Evolutionary conservation across 2,329 filamentous ascomycete species (phyloP).

Genomic region (Phyllosticta citribraziliensis): DNA sequence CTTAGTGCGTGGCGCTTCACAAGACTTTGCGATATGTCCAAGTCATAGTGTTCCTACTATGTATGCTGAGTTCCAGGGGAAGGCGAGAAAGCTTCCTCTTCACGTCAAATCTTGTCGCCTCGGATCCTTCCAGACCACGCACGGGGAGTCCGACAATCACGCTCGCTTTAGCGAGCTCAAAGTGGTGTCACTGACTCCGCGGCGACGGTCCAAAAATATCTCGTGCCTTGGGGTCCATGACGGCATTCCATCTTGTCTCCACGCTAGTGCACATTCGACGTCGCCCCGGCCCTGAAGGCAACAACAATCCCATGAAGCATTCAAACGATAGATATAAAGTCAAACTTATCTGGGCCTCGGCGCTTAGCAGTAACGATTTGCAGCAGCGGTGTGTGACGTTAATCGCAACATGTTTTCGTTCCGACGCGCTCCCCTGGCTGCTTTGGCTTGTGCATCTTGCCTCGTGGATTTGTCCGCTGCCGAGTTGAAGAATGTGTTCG

Average conservation of each 20-base stretch:
- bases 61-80: neutral
- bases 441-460: neutral
- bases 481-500: constrained; percentile 7
- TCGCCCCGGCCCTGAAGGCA: neutral
- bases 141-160: neutral
- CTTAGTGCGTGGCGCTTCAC: neutral
- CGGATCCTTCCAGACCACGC: neutral
- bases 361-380: neutral
- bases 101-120: neutral
- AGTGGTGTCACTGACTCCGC: neutral
- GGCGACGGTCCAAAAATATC: neutral
- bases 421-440: neutral
- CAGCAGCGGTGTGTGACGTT: neutral
- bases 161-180: neutral
- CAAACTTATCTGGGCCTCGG: neutral
- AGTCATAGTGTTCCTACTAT: neutral
- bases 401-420: neutral
- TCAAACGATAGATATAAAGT: neutral
- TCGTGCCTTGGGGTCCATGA: neutral
- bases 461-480: neutral
- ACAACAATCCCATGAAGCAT: neutral
- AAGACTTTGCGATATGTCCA: neutral
- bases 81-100: neutral
- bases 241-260: neutral
- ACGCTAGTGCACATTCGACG: neutral